Evolutionary conservation across 441 rosid species (phyloP), one percentile per base, ranked within the genome.

Genomic region (Melastoma candidum): DNA sequence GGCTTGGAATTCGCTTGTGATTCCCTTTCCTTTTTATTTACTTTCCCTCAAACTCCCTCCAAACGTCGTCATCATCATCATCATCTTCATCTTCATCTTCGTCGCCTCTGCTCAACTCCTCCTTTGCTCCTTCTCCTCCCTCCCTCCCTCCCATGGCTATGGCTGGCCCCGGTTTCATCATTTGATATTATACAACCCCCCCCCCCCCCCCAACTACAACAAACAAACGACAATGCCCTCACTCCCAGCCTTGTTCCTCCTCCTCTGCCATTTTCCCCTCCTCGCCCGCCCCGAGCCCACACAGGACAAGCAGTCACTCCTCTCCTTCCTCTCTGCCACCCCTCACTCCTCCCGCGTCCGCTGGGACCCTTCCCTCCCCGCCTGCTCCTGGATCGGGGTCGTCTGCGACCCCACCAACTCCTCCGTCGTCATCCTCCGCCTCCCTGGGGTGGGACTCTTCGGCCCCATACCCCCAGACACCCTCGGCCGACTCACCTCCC

Each of bases 361-460:
- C 48, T 90, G 97, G 97, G 78, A 78, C 71, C 56, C 65, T 29
- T 68, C 85, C 5, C 70, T 51, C 46, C 75, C 97, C 4, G 86
- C 81, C 47, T 90, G 97, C 66, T 64, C 44, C 71, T 90, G 96
- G 96, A 72, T 80, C 46, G 97, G 97, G 2, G 77, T 90, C 12
- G 49, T 27, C 51, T 90, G 97, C 76, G 79, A 80, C 72, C 6
- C 71, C 5, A 60, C 67, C 59, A 70, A 71, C 2, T 80, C 90
- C 8, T 73, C 56, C 41, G 77, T 90, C 39, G 43, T 51, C 67
- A 64, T 67, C 12, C 85, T 90, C 59, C 90, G 98, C 11, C 84
- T 90, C 29, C 98, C 98, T 9, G 98, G 85, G 0, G 86, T 67
- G 14, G 93, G 86, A 49, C 81, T 90, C 9, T 73, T 87, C 1